Percentiles rank a stretch among this genome's conserved stretches.
These are phyloP conservation scores for Lentithecium fluviatile DNA, from an alignment of 495 filamentous ascomycete species.

Conservation along the genomic window DNA sequence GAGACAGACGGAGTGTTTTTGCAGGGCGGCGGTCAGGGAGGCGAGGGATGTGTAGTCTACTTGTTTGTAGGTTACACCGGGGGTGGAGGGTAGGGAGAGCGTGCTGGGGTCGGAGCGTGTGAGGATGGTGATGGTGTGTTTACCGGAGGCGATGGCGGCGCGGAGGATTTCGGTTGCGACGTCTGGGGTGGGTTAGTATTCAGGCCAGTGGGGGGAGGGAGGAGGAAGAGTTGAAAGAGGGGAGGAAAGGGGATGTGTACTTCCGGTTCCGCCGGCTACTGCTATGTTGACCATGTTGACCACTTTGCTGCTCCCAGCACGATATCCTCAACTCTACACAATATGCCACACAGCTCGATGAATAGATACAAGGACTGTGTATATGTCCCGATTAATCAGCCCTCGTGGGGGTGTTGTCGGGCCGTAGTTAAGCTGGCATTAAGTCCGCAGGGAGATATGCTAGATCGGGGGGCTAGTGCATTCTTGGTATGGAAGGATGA, in stretches of 20 bases:
- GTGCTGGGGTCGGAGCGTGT: conserved; percentile 1
- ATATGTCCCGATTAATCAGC: no score
- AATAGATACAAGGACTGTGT: no score
- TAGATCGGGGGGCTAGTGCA: no score
- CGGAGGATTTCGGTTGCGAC: conserved; percentile 28
- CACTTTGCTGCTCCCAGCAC: no score
- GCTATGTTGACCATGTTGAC: conserved; percentile 22
- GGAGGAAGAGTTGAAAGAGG: neutral
- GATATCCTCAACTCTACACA: no score
- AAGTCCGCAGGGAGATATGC: no score
- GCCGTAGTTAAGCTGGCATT: no score
- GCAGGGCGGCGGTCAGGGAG: neutral
- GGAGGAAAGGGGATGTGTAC: conserved; percentile 1
- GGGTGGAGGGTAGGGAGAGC: neutral
- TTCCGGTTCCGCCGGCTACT: conserved; percentile 27
- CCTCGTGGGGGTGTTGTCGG: no score
- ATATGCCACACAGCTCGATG: no score
- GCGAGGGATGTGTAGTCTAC: conserved; percentile 18
- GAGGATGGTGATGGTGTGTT: conserved; percentile 16
- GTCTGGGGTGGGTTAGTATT: conserved; percentile 14
- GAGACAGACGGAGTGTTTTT: conserved; percentile 2
- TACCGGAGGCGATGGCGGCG: conserved; percentile 6
- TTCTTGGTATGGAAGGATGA: no score
- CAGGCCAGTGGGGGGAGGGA: no score
- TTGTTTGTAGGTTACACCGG: conserved; percentile 5